Evolutionary conservation across 164 flowering plant genomes (phyloP), one percentile per base, ranked within the genome.

Genomic region (Magnolia changhungtana): DNA sequence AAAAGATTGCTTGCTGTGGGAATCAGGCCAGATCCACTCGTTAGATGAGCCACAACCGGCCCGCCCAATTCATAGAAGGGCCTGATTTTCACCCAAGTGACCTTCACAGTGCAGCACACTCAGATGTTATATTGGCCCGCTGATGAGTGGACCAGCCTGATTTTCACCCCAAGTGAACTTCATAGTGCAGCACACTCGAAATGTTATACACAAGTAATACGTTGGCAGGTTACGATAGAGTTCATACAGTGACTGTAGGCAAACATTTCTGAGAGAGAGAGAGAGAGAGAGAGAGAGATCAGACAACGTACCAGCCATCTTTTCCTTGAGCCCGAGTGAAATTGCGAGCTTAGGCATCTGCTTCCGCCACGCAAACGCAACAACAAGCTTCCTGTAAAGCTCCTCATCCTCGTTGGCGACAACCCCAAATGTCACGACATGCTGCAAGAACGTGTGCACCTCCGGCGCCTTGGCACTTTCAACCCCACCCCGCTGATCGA

Each of bases 341-440:
- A 92, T 87, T 0, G 99, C 99, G 16, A 96, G 96, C 88, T 88
- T 96, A 0, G 99, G 99, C 99, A 96, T 96, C 89, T 93, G 98
- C 86, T 93, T 96, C 84, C 99, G 74, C 99, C 99, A 92, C 1
- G 99, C 99, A 45, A 94, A 92, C 7, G 87, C 96, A 73, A 96
- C 90, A 52, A 96, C 91, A 52, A 96, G 93, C 86, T 91, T 92
- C 83, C 96, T 61, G 50, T 93, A 93, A 77, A 96, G 80, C 27
- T 82, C 83, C 7, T 87, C 80, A 83, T 96, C 99, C 75, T 87
- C 94, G 83, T 87, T 79, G 72, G 85, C 87, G 16, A 91, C 97
- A 82, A 96, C 87, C 74, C 96, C 96, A 76, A 96, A 96, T 0
- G 97, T 90, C 37, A 96, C 89, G 83, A 93, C 76, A 84, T 92